phyloP scores from a whole-genome alignment of 441 rosid species.

The Omphalea diandra region DNA sequence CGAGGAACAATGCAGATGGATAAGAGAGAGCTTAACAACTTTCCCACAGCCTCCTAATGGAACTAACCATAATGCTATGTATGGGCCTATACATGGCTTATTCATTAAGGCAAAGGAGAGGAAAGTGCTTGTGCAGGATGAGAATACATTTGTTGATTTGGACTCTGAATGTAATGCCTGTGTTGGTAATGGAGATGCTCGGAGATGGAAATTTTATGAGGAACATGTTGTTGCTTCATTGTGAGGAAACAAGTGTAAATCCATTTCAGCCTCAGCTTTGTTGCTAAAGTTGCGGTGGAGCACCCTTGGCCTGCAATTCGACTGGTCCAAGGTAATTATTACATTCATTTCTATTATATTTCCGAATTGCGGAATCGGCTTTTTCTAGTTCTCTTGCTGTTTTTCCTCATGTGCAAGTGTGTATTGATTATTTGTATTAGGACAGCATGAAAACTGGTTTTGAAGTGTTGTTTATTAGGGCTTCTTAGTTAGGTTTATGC shows the following conservation, averaged over 20 bases:
- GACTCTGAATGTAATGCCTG: conserved; percentile 32
- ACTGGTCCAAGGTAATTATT: conserved; percentile 87
- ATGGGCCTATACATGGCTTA: conserved; percentile 69
- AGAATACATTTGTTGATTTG: conserved; percentile 14
- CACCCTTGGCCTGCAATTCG: conserved; percentile 89
- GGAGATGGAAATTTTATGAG: conserved; percentile 56
- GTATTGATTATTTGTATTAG: background rate
- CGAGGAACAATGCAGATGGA: conserved; percentile 80
- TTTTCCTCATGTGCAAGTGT: background rate
- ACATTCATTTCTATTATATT: background rate
- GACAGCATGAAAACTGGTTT: background rate
- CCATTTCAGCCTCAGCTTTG: conserved; percentile 46
- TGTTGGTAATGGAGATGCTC: conserved; percentile 27
- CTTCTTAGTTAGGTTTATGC: background rate
- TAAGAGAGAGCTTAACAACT: conserved; percentile 63
- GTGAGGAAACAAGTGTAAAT: conserved; percentile 40
- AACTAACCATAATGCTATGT: conserved; percentile 80
- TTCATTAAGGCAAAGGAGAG: conserved; percentile 51
- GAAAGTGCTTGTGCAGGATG: conserved; percentile 55
- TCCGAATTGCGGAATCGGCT: background rate
- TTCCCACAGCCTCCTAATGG: conserved; percentile 91
- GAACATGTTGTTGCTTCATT: conserved; percentile 30
- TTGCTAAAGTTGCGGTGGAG: conserved; percentile 88
- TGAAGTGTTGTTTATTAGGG: background rate
- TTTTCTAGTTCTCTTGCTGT: background rate